Conservation (phyloP, 2,329 filamentous ascomycete genomes). For the Paraconiothyrium brasiliense region DNA sequence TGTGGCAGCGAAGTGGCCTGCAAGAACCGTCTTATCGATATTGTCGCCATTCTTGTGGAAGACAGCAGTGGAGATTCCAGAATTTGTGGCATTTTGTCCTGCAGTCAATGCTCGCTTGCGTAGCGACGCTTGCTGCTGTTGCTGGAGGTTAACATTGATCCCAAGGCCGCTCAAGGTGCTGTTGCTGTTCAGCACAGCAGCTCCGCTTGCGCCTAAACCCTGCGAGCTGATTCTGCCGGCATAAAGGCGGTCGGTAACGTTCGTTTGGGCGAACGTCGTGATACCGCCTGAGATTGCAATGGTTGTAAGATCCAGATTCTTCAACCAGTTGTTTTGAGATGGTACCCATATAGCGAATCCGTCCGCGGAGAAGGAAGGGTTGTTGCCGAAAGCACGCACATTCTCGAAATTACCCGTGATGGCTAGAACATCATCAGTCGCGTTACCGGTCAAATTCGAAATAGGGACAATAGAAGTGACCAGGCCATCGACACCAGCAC, state of each 20-base stretch:
- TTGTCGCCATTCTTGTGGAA: constrained; percentile 74
- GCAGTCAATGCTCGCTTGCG: constrained; percentile 55
- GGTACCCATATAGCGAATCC: constrained; percentile 95
- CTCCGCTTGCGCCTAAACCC: constrained; percentile 76
- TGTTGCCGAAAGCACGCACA: constrained; percentile 73
- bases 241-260: constrained; percentile 71
- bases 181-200: constrained; percentile 67
- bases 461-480: constrained; percentile 80
- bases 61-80: constrained; percentile 78
- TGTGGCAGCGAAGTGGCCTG: constrained; percentile 82
- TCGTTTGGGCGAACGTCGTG: constrained; percentile 73
- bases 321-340: constrained; percentile 84
- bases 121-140: constrained; percentile 42
- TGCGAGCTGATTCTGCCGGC: constrained; percentile 85
- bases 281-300: constrained; percentile 77
- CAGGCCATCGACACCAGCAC: constrained; percentile 83
- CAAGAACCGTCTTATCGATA: constrained; percentile 86
- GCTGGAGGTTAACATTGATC: constrained; percentile 34
- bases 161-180: constrained; percentile 57
- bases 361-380: constrained; percentile 67
- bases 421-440: constrained; percentile 77
- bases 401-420: constrained; percentile 82
- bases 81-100: constrained; percentile 59
- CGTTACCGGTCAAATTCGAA: constrained; percentile 75
- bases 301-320: constrained; percentile 72